Conservation (phyloP, 108 stramenopile species). For the Seminavis robusta region DNA sequence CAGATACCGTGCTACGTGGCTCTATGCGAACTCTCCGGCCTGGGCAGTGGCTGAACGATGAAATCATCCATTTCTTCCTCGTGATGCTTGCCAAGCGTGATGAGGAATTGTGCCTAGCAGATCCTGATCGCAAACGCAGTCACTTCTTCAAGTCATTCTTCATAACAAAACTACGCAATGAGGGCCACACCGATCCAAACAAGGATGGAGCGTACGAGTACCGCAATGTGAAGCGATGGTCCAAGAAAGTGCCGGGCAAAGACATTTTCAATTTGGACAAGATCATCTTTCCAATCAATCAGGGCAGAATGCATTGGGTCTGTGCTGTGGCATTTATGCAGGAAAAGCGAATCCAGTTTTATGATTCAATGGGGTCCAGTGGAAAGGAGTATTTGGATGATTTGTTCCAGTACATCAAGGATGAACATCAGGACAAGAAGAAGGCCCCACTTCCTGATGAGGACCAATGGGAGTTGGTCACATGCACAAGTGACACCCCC, state of each 20-base stretch:
- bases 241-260: slow-evolving; percentile 81
- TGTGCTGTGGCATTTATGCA: slow-evolving; percentile 87
- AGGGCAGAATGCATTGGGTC: slow-evolving; percentile 90
- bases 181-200: slow-evolving; percentile 41
- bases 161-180: slow-evolving; percentile 87
- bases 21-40: slow-evolving; percentile 68
- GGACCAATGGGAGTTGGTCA: slow-evolving; percentile 69
- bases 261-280: slow-evolving; percentile 92
- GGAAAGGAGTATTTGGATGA: slow-evolving; percentile 52
- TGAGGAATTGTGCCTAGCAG: slow-evolving; percentile 54
- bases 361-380: slow-evolving; percentile 69
- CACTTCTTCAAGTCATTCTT: slow-evolving; percentile 97
- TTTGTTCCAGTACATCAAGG: slow-evolving; percentile 77
- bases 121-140: slow-evolving; percentile 58
- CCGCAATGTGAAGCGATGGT: slow-evolving; percentile 89
- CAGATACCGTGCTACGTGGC: slow-evolving; percentile 65
- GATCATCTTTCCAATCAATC: slow-evolving; percentile 89
- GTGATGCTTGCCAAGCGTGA: slow-evolving; percentile 80
- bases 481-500: slow-evolving; percentile 57
- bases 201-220: slow-evolving; percentile 83
- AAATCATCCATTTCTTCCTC: slow-evolving; percentile 95
- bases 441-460: slow-evolving; percentile 58
- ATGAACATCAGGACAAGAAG: slow-evolving; percentile 79
- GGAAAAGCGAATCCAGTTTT: slow-evolving; percentile 80
- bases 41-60: slow-evolving; percentile 94